Evolutionary conservation across 768 basidiomycete genomes (phyloP), one percentile per base, ranked within the genome.

Genomic region (Thelephora ganbajun): DNA sequence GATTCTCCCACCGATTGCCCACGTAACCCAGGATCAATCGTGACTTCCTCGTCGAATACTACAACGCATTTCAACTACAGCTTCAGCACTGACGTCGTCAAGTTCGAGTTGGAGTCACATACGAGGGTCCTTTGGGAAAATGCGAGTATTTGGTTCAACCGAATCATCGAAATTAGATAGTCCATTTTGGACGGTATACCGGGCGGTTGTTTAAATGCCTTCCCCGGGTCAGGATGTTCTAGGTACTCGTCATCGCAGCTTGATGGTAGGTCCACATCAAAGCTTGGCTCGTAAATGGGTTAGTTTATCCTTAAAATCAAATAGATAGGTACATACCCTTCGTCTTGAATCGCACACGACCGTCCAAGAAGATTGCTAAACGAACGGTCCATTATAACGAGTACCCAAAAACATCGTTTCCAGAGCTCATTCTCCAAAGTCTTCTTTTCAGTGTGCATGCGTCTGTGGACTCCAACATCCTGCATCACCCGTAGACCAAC

Each of bases 21-120:
- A 65, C 65, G 42, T 70, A 69, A 35, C 73, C 73, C 19, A 75
- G 62, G 3, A 76, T 60, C 6, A 77, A 63, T 55, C 74, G 74
- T 1, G 73, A 71, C 54, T 76, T 77, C 57, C 79, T 84, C 54
- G 80, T 78, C 11, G 83, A 73, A 59, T 88, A 90, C 84, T 84
- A 45, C 11, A 11, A 63, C 62, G n/a, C 39, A 41, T 18, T 18
- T 22, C 39, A 6, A 41, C 22, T 11, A 26, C 18, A 47, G 30
- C 30, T 12, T 30, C 33, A 22, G 35, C 45, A 23, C 35, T n/a
- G n/a, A n/a, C n/a, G n/a, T n/a, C n/a, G n/a, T n/a, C n/a, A n/a
- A n/a, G n/a, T n/a, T n/a, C n/a, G n/a, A n/a, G n/a, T n/a, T n/a
- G 50, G 30, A 16, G 30, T 16, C 30, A 50, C 53, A 22, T 14